Percentiles rank a stretch among this genome's conserved stretches.
Evolutionary conservation across 805 yeast genomes (phyloP).

Genomic region (Phaffomyces antillensis): DNA sequence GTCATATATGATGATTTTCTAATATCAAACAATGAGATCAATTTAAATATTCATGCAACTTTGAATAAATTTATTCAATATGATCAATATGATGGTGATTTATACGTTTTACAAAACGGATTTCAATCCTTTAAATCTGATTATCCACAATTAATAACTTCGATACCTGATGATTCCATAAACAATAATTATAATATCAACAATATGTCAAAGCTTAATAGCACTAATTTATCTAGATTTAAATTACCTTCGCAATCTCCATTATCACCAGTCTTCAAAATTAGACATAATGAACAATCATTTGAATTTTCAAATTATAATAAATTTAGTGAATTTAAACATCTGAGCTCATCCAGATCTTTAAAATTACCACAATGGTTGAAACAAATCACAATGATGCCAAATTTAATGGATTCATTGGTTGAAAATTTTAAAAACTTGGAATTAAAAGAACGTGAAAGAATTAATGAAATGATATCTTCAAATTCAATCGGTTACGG

Average conservation of each 20-base stretch:
- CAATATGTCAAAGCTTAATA: not conserved
- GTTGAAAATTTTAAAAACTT: conserved; percentile 52
- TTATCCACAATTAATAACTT: conserved; percentile 14
- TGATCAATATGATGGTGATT: conserved; percentile 31
- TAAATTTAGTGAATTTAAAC: conserved; percentile 18
- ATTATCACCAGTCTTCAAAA: conserved; percentile 37
- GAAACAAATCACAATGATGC: conserved; percentile 18
- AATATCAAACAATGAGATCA: conserved; percentile 20
- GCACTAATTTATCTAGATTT: conserved; percentile 38
- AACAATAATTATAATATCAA: not conserved
- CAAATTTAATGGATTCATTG: conserved; percentile 19
- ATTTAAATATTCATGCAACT: conserved; percentile 37
- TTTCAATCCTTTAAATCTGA: conserved; percentile 29
- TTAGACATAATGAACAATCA: conserved; percentile 48
- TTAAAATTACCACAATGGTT: conserved; percentile 50
- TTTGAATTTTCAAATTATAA: conserved; percentile 16
- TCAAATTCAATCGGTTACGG: conserved; percentile 35
- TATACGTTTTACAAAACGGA: conserved; percentile 37
- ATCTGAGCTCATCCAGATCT: conserved; percentile 1
- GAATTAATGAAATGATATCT: conserved; percentile 42
- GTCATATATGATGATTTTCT: conserved; percentile 19
- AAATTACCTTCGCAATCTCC: conserved; percentile 39
- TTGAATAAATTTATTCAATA: conserved; percentile 40
- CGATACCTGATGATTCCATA: not conserved
- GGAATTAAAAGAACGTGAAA: conserved; percentile 61